These are phyloP conservation scores for Calonectria pauciramosa DNA, from an alignment of 2,329 filamentous ascomycete genomes.

Conservation along the genomic window DNA sequence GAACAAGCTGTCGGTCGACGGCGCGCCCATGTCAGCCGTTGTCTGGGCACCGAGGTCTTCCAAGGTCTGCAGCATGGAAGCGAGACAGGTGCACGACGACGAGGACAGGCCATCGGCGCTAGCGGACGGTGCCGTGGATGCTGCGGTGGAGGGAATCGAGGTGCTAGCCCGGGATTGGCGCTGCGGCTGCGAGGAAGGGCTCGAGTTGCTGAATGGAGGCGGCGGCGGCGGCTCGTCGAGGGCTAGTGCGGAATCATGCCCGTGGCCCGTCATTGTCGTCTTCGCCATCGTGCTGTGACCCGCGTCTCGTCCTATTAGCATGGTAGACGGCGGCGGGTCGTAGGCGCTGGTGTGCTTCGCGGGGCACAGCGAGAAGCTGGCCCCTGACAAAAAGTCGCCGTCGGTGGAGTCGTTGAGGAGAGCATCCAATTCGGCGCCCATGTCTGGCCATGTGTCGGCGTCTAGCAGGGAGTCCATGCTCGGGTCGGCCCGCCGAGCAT, in stretches of 20 bases:
- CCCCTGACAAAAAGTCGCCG: neutral
- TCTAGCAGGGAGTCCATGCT: neutral
- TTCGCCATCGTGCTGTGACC: too few relatives aligned
- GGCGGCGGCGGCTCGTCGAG: neutral
- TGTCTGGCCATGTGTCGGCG: neutral
- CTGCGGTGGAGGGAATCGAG: neutral
- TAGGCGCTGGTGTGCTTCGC: neutral
- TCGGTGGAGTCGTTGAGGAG: neutral
- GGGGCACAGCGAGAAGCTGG: neutral
- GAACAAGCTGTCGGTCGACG: neutral
- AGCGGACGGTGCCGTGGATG: neutral
- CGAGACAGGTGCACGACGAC: neutral
- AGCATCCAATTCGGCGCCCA: neutral
- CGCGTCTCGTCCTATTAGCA: neutral
- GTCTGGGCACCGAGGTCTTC: neutral
- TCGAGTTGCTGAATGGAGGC: neutral
- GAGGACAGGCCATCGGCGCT: neutral
- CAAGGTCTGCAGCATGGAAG: neutral
- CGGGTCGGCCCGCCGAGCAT: neutral
- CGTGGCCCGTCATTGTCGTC: too few relatives aligned
- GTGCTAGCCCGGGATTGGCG: neutral
- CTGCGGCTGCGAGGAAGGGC: neutral
- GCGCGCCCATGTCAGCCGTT: neutral
- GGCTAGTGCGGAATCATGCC: neutral
- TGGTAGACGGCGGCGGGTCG: neutral